These are phyloP conservation scores for Periconia sp. DNA, from an alignment of 2,329 filamentous ascomycete genomes.

Conservation along the genomic window DNA sequence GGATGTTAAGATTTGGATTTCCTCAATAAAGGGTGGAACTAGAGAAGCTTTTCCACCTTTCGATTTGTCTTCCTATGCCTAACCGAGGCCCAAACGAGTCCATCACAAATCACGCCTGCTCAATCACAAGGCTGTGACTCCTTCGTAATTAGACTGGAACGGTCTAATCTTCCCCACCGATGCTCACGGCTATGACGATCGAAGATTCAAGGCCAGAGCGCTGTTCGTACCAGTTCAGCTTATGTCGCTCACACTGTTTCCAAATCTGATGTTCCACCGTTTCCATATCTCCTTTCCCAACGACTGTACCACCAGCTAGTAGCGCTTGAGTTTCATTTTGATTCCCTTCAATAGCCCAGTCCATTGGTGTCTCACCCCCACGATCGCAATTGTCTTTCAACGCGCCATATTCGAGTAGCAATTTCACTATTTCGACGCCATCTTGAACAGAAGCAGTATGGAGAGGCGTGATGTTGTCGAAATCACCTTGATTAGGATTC, in stretches of 20 bases:
- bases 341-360: constrained; percentile 1
- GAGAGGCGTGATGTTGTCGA: constrained; percentile 4
- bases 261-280: neutral
- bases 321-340: neutral
- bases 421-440: neutral
- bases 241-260: neutral
- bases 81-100: too few relatives aligned
- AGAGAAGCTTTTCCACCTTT: too few relatives aligned
- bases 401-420: constrained; percentile 4
- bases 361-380: constrained; percentile 1
- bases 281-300: neutral
- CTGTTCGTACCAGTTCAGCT: neutral
- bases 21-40: too few relatives aligned
- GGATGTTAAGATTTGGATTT: too few relatives aligned
- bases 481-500: constrained; percentile 1
- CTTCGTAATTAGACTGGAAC: too few relatives aligned
- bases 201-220: neutral
- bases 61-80: too few relatives aligned
- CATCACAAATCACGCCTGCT: too few relatives aligned
- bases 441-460: constrained; percentile 2
- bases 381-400: neutral
- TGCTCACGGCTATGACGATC: neutral
- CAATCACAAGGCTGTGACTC: too few relatives aligned
- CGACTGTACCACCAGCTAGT: neutral
- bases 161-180: too few relatives aligned